phyloP scores from a whole-genome alignment of 768 basidiomycete species.

The Kwoniella shandongensis region DNA sequence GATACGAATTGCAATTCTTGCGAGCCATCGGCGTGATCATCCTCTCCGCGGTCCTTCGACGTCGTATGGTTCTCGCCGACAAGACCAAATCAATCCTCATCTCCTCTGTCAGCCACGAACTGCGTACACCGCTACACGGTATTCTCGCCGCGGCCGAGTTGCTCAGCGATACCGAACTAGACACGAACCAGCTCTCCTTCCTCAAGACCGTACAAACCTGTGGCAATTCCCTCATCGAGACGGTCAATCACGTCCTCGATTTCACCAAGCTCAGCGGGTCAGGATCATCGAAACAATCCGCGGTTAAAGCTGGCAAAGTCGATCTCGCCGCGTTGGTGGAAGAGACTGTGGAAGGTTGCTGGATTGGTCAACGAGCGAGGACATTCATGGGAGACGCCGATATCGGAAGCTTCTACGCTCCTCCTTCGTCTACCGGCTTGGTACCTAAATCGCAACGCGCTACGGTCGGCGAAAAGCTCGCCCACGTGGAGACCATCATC shows the following conservation, averaged over 20 bases:
- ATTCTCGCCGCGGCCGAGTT: constrained; percentile 90
- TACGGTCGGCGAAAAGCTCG: constrained; percentile 46
- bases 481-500: constrained; percentile 78
- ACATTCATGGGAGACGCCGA: constrained; percentile 69
- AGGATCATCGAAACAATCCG: constrained; percentile 56
- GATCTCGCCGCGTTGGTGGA: constrained; percentile 52
- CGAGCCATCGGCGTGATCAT: constrained; percentile 93
- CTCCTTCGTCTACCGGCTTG: constrained; percentile 62
- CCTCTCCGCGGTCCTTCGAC: constrained; percentile 84
- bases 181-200: constrained; percentile 78
- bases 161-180: constrained; percentile 78
- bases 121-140: constrained; percentile 79
- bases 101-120: constrained; percentile 43
- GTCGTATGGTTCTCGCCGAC: constrained; percentile 89
- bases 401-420: constrained; percentile 90
- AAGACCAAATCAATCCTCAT: constrained; percentile 66
- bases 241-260: constrained; percentile 93
- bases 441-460: constrained; percentile 47
- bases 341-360: constrained; percentile 74
- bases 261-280: constrained; percentile 87
- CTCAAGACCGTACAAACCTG: constrained; percentile 91
- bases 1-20: constrained; percentile 73
- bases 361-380: constrained; percentile 86
- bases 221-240: constrained; percentile 92
- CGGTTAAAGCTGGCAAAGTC: constrained; percentile 62